Percentiles rank a stretch among this genome's conserved stretches.
Evolutionary conservation across 1,284 basidiomycete species (phyloP).

Genomic region (Ganoderma multipileum): DNA sequence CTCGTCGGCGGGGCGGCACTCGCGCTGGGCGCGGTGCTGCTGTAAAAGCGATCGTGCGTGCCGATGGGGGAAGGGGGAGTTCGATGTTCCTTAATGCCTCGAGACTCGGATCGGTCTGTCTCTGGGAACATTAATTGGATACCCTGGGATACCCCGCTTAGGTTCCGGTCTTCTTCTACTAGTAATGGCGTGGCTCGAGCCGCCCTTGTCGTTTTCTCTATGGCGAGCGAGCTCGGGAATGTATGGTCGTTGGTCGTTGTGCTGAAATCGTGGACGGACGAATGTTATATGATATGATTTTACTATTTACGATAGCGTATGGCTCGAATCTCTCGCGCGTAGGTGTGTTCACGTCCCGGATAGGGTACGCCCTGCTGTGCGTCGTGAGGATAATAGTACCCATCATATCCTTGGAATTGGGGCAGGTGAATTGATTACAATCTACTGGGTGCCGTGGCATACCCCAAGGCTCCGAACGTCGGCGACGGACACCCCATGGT

Average conservation of each 20-base stretch:
- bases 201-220: neutral
- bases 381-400: neutral
- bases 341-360: neutral
- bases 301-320: neutral
- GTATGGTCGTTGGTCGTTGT: neutral
- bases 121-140: neutral
- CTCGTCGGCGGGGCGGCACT: conserved; percentile 21
- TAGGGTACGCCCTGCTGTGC: neutral
- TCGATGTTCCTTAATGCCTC: neutral
- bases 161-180: neutral
- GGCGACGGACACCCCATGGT: no score
- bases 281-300: conserved; percentile 1
- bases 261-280: neutral
- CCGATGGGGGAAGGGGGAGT: no score
- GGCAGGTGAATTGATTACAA: neutral
- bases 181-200: neutral
- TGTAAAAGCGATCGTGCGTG: conserved; percentile 12
- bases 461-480: no score
- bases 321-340: neutral
- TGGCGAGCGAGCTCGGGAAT: neutral
- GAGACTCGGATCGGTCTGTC: neutral
- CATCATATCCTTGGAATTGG: neutral
- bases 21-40: conserved; percentile 29
- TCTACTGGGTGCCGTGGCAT: no score
- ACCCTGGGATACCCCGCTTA: neutral